phyloP scores from a whole-genome alignment of 305 asterid genomes.

The Fraxinus greggii region DNA sequence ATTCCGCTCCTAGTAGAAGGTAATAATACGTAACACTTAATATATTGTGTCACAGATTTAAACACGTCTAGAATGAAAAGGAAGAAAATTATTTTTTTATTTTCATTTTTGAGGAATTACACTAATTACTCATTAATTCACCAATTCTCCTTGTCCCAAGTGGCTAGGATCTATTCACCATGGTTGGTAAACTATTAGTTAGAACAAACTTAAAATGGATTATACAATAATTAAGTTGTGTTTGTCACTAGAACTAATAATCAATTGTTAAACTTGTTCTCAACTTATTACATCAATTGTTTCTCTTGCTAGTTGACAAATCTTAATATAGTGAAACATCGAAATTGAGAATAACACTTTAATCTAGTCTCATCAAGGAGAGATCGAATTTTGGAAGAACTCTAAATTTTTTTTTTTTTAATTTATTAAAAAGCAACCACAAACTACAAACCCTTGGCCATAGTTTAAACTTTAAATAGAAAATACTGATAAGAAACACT shows the following conservation, averaged over 20 bases:
- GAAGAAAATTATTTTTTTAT: neutral
- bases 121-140: neutral
- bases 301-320: neutral
- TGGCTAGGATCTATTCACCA: neutral
- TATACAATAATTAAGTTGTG: neutral
- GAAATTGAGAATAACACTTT: neutral
- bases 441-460: neutral
- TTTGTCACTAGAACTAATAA: neutral
- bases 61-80: neutral
- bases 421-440: neutral
- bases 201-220: neutral
- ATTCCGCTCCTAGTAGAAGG: neutral
- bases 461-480: neutral
- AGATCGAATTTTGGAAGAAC: neutral
- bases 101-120: neutral
- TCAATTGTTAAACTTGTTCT: neutral
- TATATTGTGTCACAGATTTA: neutral
- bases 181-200: neutral
- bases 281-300: neutral
- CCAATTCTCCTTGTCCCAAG: neutral
- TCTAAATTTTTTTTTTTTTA: neutral
- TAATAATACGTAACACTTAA: too few relatives aligned
- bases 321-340: neutral
- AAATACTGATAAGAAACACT: neutral
- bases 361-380: neutral